Base-by-base conservation (phyloP, 345 rosid genomes). In the Bretschneidera sinensis region DNA sequence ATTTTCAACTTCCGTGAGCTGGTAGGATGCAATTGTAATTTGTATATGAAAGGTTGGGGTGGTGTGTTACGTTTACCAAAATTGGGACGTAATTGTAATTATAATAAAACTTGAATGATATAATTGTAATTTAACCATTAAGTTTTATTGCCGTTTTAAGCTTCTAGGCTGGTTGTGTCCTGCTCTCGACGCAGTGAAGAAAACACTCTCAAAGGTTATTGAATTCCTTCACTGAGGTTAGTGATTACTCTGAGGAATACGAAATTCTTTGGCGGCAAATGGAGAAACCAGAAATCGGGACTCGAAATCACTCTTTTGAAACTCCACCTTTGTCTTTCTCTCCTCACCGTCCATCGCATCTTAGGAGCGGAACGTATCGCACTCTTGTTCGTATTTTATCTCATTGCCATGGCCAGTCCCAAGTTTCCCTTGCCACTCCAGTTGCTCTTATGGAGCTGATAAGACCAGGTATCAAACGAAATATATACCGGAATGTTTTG, bases 301-400 rank as follows among this genome's bases (percentile, higher is more conserved):
- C 9, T 2, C 24, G 45, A 55, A 20, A 55, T n/a, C 19, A 22
- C 28, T 45, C 61, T 43, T 11, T 22, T 15, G 69, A 48, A 20
- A 28, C 52, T 21, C 24, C 52, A 21, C 19, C 56, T 17, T 61
- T 64, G 53, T 18, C 24, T 19, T 63, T 61, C 31, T 53, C 51
- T 52, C 51, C 43, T 43, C 74, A 45, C 11, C 81, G 71, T 9
- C 60, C 52, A 64, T 52, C 67, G 9, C 85, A 60, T 64, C 76
- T 81, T 50, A 56, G 62, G 78, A 82, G 73, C 54, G 67, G 65
- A 56, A 77, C 81, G 50, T 71, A 74, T 60, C 79, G 68, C 43
- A 75, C 70, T 61, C 60, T 84, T 10, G 58, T 84, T 61, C 77
- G 70, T 39, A 67, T 87, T 25, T 21, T 82, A 61, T 75, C 88